These are phyloP conservation scores for Conidiobolus incongruus DNA, from an alignment of 371 early-diverging fungal species.

Conservation along the genomic window DNA sequence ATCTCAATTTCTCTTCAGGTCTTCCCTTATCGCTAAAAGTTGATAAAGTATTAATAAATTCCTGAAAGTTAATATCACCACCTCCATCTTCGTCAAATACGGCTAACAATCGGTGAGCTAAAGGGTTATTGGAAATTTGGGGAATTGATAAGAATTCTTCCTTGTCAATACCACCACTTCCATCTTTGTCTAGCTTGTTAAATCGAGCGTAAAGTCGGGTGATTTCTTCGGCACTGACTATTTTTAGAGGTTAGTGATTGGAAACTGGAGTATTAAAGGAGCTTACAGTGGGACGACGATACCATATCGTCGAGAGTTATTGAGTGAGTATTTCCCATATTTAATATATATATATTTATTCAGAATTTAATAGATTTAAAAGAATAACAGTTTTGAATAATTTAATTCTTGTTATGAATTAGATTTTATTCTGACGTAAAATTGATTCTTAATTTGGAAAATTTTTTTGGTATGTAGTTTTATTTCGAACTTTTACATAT, in stretches of 20 bases:
- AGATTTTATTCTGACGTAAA: no score
- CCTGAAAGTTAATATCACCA: conserved; percentile 94
- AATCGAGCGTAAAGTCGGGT: conserved; percentile 92
- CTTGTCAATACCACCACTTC: conserved; percentile 80
- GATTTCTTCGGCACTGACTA: conserved; percentile 82
- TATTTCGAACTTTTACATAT: no score
- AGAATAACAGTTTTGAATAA: no score
- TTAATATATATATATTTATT: background rate
- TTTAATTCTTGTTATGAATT: no score
- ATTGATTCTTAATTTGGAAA: no score
- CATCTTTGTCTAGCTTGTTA: conserved; percentile 89
- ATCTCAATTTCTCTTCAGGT: conserved; percentile 75
- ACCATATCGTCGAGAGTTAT: conserved; percentile 6
- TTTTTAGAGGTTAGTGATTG: background rate
- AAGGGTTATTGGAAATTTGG: conserved; percentile 87
- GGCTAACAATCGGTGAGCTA: conserved; percentile 82
- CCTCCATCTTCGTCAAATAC: conserved; percentile 93
- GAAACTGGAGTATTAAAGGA: background rate
- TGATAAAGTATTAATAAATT: conserved; percentile 83
- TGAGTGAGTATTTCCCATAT: conserved; percentile 7
- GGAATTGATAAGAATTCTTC: conserved; percentile 90
- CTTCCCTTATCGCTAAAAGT: conserved; percentile 85
- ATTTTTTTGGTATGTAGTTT: no score
- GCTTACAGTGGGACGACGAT: conserved; percentile 6
- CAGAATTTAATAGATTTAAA: no score